These are phyloP conservation scores for Excoecaria agallocha DNA, from an alignment of 345 rosid species.

Conservation along the genomic window DNA sequence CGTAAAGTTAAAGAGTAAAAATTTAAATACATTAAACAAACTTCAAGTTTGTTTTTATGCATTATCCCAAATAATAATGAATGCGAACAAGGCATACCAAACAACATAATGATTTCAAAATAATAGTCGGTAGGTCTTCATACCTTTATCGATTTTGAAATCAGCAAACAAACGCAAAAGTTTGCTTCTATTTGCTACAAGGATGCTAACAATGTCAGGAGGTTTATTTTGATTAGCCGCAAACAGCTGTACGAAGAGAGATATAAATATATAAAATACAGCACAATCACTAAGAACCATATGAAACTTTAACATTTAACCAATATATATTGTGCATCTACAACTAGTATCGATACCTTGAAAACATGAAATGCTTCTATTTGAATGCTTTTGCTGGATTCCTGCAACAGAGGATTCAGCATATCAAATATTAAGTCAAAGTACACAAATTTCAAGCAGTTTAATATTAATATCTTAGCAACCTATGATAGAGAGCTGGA, in stretches of 20 bases:
- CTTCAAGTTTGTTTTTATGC: too few relatives aligned
- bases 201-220: conserved; percentile 37
- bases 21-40: too few relatives aligned
- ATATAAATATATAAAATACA: background rate
- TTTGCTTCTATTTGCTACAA: conserved; percentile 47
- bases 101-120: background rate
- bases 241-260: conserved; percentile 33
- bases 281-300: background rate
- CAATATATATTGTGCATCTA: background rate
- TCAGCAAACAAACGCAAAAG: conserved; percentile 47
- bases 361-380: conserved; percentile 97
- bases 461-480: background rate
- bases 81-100: background rate
- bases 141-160: conserved; percentile 51
- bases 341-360: conserved; percentile 47
- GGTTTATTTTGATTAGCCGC: conserved; percentile 59
- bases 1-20: too few relatives aligned
- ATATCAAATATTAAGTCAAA: background rate
- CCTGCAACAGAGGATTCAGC: conserved; percentile 44
- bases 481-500: too few relatives aligned
- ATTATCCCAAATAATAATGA: too few relatives aligned
- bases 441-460: background rate
- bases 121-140: background rate
- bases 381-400: conserved; percentile 95
- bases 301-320: background rate